phyloP scores from a whole-genome alignment of 2,329 filamentous ascomycete species.

The Cordyceps sp. region DNA sequence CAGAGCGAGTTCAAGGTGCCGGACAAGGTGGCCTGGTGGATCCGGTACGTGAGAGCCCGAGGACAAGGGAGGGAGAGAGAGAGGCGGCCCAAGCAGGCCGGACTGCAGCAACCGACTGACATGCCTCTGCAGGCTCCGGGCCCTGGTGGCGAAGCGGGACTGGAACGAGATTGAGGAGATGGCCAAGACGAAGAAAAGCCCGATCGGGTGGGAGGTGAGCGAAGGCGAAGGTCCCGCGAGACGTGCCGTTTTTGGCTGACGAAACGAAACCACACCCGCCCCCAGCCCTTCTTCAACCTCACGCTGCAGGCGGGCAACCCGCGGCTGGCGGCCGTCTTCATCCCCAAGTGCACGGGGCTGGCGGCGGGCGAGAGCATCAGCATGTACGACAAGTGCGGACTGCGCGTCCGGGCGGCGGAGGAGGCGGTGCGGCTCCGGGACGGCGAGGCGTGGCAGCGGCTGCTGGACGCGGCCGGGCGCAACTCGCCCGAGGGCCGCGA shows the following conservation, averaged over 20 bases:
- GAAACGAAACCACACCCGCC: background rate
- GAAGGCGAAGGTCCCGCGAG: background rate
- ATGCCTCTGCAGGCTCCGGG: slow-evolving; percentile 45
- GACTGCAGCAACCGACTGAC: no score
- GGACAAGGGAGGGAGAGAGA: no score
- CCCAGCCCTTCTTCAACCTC: slow-evolving; percentile 81
- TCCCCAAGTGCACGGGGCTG: slow-evolving; percentile 69
- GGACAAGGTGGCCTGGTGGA: slow-evolving; percentile 84
- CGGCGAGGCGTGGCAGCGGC: slow-evolving; percentile 51
- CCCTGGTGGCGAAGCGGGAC: slow-evolving; percentile 75
- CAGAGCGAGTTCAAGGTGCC: slow-evolving; percentile 85
- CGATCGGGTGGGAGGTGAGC: slow-evolving; percentile 89
- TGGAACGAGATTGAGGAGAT: slow-evolving; percentile 89
- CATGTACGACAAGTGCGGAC: slow-evolving; percentile 95
- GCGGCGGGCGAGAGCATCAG: slow-evolving; percentile 54
- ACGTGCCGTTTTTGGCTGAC: background rate
- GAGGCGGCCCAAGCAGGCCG: no score
- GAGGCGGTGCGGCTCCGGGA: slow-evolving; percentile 78
- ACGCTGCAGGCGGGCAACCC: slow-evolving; percentile 79
- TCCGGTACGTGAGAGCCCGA: slow-evolving; percentile 28
- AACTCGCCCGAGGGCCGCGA: slow-evolving; percentile 52
- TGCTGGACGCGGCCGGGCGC: slow-evolving; percentile 58
- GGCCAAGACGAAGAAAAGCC: slow-evolving; percentile 61
- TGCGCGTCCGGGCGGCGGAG: slow-evolving; percentile 77
- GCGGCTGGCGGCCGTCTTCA: slow-evolving; percentile 65